A percentile compares a stretch with the other conserved stretches of the same genome.
Conservation (phyloP, 352 stramenopile genomes). For the Phytophthora ramorum region DNA sequence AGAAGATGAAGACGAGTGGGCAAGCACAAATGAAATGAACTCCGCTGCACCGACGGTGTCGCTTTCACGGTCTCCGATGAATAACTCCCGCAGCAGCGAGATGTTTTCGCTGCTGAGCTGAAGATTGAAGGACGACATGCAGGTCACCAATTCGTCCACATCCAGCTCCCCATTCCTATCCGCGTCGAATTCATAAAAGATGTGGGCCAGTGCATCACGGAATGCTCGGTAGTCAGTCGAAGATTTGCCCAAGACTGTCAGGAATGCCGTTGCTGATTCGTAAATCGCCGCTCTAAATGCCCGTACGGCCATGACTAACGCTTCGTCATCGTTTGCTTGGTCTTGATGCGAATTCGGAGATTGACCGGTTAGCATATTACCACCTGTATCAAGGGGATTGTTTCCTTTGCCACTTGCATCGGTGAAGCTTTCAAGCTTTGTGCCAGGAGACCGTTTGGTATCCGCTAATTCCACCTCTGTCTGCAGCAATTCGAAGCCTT, state of each 20-base stretch:
- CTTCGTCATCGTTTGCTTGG: slow-evolving; percentile 35
- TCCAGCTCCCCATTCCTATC: slow-evolving; percentile 65
- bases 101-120: slow-evolving; percentile 47
- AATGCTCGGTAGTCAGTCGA: slow-evolving; percentile 56
- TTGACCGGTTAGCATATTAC: background rate
- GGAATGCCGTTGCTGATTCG: slow-evolving; percentile 40
- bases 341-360: background rate
- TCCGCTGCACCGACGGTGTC: slow-evolving; percentile 62
- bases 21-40: slow-evolving; percentile 80
- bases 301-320: slow-evolving; percentile 42
- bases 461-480: background rate
- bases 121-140: slow-evolving; percentile 61
- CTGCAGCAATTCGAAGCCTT: slow-evolving; percentile 56
- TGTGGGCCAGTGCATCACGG: slow-evolving; percentile 51
- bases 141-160: slow-evolving; percentile 54
- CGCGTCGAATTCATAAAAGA: slow-evolving; percentile 66
- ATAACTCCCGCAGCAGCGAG: slow-evolving; percentile 62
- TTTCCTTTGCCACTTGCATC: background rate
- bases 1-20: slow-evolving; percentile 25
- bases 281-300: slow-evolving; percentile 51
- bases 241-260: slow-evolving; percentile 33
- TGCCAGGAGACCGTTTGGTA: background rate
- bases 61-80: slow-evolving; percentile 40
- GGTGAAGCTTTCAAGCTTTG: background rate
- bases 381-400: background rate